These are phyloP conservation scores for Cercophora scortea DNA, from an alignment of 495 filamentous ascomycete species.

Conservation along the genomic window DNA sequence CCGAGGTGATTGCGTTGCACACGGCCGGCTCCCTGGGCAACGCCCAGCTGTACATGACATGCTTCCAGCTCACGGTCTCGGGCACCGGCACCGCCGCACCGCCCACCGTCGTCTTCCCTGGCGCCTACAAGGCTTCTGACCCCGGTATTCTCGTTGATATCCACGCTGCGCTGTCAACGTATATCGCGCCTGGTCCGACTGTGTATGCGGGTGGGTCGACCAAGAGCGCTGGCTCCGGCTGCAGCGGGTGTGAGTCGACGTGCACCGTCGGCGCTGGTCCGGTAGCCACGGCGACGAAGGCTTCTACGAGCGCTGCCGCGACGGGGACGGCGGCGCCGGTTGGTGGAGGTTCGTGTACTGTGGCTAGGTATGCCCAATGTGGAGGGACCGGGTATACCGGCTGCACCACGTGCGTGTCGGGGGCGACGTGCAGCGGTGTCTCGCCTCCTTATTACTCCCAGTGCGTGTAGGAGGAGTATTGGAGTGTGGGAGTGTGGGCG, in stretches of 20 bases:
- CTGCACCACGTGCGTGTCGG: slow-evolving; percentile 31
- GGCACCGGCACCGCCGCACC: slow-evolving; percentile 29
- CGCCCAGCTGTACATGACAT: slow-evolving; percentile 47
- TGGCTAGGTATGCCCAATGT: slow-evolving; percentile 34
- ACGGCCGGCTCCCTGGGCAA: slow-evolving; percentile 26
- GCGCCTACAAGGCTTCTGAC: slow-evolving; percentile 40
- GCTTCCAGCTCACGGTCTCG: slow-evolving; percentile 38
- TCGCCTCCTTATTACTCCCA: slow-evolving; percentile 30
- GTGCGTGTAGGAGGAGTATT: slow-evolving; percentile 17
- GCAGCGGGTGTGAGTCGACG: slow-evolving; percentile 31
- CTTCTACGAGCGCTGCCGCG: slow-evolving; percentile 3
- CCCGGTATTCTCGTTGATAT: slow-evolving; percentile 46
- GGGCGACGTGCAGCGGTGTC: slow-evolving; percentile 17
- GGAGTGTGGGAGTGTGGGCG: background rate
- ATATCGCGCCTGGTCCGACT: slow-evolving; percentile 31
- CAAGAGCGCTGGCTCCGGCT: slow-evolving; percentile 25
- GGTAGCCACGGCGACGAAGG: slow-evolving; percentile 10
- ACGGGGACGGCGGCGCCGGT: slow-evolving; percentile 8
- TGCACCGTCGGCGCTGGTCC: slow-evolving; percentile 28
- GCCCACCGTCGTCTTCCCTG: slow-evolving; percentile 34
- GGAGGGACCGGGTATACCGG: slow-evolving; percentile 37
- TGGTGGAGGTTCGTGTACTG: slow-evolving; percentile 21
- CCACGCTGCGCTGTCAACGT: slow-evolving; percentile 25
- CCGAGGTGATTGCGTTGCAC: slow-evolving; percentile 46
- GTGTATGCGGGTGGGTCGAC: slow-evolving; percentile 34